Conservation (phyloP, 441 rosid species). For the Flueggea neowawraea region DNA sequence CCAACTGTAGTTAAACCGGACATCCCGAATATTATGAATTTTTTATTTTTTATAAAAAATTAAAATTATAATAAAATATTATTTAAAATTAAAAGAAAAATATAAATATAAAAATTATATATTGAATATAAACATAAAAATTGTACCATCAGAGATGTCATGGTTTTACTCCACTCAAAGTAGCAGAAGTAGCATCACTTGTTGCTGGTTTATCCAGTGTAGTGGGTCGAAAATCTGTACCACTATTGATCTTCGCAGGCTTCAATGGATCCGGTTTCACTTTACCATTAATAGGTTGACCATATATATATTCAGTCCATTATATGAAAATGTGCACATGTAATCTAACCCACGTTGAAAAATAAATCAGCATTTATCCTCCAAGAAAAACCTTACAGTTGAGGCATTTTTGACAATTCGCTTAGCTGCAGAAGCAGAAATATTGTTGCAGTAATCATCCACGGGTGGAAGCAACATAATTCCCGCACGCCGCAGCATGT, state of each 20-base stretch:
- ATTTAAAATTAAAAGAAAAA: too few species aligned
- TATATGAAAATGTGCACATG: neutral
- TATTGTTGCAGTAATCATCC: slow-evolving; percentile 43
- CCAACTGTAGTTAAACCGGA: too few species aligned
- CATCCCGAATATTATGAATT: too few species aligned
- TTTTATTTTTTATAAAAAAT: too few species aligned
- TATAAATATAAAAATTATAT: too few species aligned
- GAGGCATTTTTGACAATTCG: slow-evolving; percentile 36
- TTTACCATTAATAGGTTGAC: slow-evolving; percentile 33
- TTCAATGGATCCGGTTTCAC: slow-evolving; percentile 36
- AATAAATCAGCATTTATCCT: neutral
- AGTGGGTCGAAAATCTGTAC: slow-evolving; percentile 23
- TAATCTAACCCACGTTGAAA: too few species aligned
- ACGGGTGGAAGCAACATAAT: slow-evolving; percentile 56
- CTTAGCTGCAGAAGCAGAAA: slow-evolving; percentile 39
- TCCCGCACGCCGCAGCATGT: slow-evolving; percentile 46
- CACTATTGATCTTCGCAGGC: slow-evolving; percentile 29
- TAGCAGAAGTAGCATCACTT: slow-evolving; percentile 22
- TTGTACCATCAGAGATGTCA: too few species aligned
- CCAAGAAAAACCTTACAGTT: slow-evolving; percentile 36
- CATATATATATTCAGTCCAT: neutral
- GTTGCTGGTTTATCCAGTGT: slow-evolving; percentile 33
- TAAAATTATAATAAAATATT: too few species aligned
- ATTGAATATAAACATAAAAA: too few species aligned
- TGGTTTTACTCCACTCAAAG: too few species aligned